Conservation (phyloP, 805 yeast species). For the Ogataea methylovora region DNA sequence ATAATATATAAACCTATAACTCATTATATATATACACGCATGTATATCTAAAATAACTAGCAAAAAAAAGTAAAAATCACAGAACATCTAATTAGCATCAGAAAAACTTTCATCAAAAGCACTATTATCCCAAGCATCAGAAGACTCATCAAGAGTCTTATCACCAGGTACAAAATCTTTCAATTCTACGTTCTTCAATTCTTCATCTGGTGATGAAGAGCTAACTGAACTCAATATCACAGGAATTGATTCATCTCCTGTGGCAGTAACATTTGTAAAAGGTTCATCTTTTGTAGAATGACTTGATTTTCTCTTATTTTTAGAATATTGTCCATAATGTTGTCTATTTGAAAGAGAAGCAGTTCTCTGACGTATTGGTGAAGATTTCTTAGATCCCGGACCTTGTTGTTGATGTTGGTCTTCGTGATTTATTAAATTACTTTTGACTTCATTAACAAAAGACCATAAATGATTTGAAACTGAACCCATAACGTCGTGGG, state of each 20-base stretch:
- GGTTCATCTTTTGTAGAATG: constrained; percentile 3
- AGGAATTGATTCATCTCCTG: constrained; percentile 4
- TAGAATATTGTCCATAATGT: constrained; percentile 16
- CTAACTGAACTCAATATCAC: constrained; percentile 1
- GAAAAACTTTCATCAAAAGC: neutral
- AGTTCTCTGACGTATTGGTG: constrained; percentile 9
- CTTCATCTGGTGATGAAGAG: constrained; percentile 1
- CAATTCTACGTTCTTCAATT: constrained; percentile 2
- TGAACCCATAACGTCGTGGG: constrained; percentile 26
- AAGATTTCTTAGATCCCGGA: constrained; percentile 6
- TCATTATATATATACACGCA: no score
- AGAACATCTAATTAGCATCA: neutral
- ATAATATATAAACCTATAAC: no score
- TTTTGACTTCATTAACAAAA: constrained; percentile 41
- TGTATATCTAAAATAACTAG: constrained; percentile 5
- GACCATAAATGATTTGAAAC: constrained; percentile 40
- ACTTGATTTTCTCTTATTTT: constrained; percentile 1
- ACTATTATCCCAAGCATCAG: constrained; percentile 20
- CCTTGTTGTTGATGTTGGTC: constrained; percentile 9
- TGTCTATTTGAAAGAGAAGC: constrained; percentile 23
- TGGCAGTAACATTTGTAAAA: constrained; percentile 7
- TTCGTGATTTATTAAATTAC: constrained; percentile 14
- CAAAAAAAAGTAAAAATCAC: neutral
- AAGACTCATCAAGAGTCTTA: constrained; percentile 1
- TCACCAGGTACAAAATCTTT: constrained; percentile 5